These are phyloP conservation scores for Ganoderma resinaceum DNA, from an alignment of 1,284 basidiomycete genomes.

Conservation along the genomic window DNA sequence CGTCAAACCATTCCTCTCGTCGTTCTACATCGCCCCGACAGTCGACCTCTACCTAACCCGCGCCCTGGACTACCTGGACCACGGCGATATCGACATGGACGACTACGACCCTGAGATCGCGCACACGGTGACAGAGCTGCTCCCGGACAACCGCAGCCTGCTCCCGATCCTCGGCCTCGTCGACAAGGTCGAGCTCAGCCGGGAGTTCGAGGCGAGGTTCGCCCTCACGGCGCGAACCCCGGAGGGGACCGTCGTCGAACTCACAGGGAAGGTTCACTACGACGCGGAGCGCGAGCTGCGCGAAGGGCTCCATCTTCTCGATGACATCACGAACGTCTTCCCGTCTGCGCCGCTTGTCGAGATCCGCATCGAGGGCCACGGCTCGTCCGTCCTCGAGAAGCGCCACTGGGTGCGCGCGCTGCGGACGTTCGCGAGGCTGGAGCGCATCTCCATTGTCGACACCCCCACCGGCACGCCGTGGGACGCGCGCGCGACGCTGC, in stretches of 20 bases:
- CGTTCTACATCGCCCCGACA: constrained; percentile 5
- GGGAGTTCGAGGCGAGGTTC: neutral
- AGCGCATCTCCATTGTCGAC: constrained; percentile 6
- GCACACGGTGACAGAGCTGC: neutral
- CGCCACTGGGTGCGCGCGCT: constrained; percentile 10
- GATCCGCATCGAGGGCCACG: constrained; percentile 4
- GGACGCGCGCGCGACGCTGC: constrained; percentile 9
- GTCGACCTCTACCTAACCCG: constrained; percentile 9
- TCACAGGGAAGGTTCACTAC: neutral
- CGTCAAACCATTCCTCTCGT: constrained; percentile 15
- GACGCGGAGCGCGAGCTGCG: neutral
- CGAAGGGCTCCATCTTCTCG: neutral
- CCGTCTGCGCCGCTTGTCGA: constrained; percentile 6
- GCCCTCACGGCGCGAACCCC: neutral
- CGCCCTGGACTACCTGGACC: constrained; percentile 5
- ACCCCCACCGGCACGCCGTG: neutral
- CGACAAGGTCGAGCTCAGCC: neutral
- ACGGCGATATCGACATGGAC: neutral
- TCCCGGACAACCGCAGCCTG: constrained; percentile 6
- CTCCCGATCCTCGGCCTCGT: constrained; percentile 11
- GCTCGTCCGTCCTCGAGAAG: neutral
- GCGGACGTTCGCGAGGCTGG: constrained; percentile 6
- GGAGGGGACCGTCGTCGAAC: neutral
- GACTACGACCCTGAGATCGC: neutral
- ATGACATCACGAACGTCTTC: constrained; percentile 6